A percentile compares a stretch with the other conserved stretches of the same genome.
Conservation (phyloP, 2,329 filamentous ascomycete genomes). For the Diaporthe helianthi region DNA sequence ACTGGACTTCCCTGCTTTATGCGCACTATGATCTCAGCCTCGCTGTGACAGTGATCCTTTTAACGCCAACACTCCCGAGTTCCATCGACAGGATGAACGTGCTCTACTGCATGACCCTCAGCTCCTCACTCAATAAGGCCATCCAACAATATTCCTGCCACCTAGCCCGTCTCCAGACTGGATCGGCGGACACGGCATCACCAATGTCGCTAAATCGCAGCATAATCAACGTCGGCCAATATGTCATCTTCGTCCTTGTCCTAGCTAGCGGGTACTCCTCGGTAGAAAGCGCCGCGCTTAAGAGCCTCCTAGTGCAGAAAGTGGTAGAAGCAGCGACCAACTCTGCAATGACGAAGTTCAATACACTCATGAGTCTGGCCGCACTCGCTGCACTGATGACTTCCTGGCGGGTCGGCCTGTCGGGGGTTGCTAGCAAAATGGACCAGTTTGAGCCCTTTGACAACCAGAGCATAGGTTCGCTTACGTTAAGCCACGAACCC, state of each 20-base stretch:
- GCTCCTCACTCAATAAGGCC: slow-evolving; percentile 6
- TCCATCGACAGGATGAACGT: neutral
- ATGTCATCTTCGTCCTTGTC: neutral
- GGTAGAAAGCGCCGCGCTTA: neutral
- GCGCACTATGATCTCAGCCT: neutral
- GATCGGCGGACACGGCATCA: neutral
- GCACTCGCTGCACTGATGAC: neutral
- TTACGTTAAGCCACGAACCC: neutral
- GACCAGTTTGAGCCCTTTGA: neutral
- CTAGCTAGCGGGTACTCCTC: neutral
- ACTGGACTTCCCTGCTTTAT: neutral
- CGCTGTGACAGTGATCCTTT: neutral
- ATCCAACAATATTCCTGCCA: slow-evolving; percentile 5
- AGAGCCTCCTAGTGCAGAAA: neutral
- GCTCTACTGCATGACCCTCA: neutral
- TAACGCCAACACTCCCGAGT: neutral
- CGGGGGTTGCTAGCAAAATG: neutral
- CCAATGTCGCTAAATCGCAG: neutral
- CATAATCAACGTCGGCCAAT: slow-evolving; percentile 13
- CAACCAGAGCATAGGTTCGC: neutral
- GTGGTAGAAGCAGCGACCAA: neutral
- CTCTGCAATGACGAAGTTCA: neutral
- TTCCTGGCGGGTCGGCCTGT: neutral
- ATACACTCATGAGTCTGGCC: neutral
- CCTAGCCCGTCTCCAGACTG: neutral